A percentile compares a stretch with the other conserved stretches of the same genome.
These are phyloP conservation scores for Lyophyllum atratum DNA, from an alignment of 768 basidiomycete species.

Conservation along the genomic window DNA sequence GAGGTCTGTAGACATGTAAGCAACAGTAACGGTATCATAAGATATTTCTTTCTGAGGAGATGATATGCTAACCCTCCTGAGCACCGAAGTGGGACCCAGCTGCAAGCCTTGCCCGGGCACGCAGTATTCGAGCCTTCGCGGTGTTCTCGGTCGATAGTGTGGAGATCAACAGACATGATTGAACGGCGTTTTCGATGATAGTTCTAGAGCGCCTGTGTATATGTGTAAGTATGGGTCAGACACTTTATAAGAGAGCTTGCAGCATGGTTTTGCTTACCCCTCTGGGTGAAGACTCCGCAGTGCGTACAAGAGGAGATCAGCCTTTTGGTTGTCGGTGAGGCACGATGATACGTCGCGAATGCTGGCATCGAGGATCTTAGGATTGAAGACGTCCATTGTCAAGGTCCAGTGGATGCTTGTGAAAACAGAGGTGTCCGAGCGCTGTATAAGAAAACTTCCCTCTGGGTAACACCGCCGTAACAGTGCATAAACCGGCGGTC, in stretches of 20 bases:
- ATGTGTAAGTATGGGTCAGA: not conserved
- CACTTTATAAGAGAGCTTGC: not conserved
- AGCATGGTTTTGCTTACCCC: slow-evolving; percentile 42
- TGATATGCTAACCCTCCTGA: slow-evolving; percentile 55
- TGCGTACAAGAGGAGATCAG: slow-evolving; percentile 74
- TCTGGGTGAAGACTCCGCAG: slow-evolving; percentile 78
- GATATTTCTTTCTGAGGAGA: slow-evolving; percentile 1
- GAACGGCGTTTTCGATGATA: slow-evolving; percentile 73
- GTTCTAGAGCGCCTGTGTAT: slow-evolving; percentile 51
- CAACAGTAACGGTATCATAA: not conserved
- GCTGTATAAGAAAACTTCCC: slow-evolving; percentile 6
- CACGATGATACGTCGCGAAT: slow-evolving; percentile 65
- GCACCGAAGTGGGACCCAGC: slow-evolving; percentile 62
- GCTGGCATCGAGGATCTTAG: slow-evolving; percentile 75
- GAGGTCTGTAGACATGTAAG: slow-evolving; percentile 47
- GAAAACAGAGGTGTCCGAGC: not conserved
- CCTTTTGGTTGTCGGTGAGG: slow-evolving; percentile 67
- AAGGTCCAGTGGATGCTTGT: not conserved
- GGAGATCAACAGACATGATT: slow-evolving; percentile 64
- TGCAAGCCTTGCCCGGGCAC: slow-evolving; percentile 66
- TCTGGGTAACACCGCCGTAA: slow-evolving; percentile 4
- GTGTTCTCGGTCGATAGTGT: slow-evolving; percentile 51
- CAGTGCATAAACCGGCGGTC: not conserved
- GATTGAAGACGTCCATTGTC: slow-evolving; percentile 68
- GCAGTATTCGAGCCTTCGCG: slow-evolving; percentile 62